Percentiles rank a stretch among this genome's conserved stretches.
Conservation (phyloP, 2,329 filamentous ascomycete genomes). For the Didymella pinodella region DNA sequence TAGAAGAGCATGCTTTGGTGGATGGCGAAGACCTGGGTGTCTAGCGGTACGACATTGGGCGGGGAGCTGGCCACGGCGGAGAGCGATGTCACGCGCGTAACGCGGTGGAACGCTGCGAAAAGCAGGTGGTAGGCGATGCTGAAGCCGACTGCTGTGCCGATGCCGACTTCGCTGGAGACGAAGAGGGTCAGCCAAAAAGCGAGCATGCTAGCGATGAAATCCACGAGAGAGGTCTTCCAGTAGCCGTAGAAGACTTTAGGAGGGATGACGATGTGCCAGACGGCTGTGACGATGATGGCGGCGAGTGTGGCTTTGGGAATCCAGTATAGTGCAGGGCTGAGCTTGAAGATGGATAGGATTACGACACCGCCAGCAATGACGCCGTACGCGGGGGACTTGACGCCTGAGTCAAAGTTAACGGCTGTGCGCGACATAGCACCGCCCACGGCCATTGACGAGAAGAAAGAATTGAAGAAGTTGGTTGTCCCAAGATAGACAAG, state of each 20-base stretch:
- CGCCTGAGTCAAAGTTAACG: slow-evolving; percentile 70
- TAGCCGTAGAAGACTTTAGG: slow-evolving; percentile 68
- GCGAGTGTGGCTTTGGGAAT: slow-evolving; percentile 72
- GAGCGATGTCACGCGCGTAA: slow-evolving; percentile 36
- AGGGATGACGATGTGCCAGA: slow-evolving; percentile 67
- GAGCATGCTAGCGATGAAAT: slow-evolving; percentile 70
- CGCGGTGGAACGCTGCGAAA: slow-evolving; percentile 63
- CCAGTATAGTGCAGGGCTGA: slow-evolving; percentile 69
- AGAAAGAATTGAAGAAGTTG: slow-evolving; percentile 71
- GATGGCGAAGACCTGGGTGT: slow-evolving; percentile 65
- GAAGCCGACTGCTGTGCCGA: slow-evolving; percentile 64
- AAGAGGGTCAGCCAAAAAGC: slow-evolving; percentile 71
- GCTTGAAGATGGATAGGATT: slow-evolving; percentile 67
- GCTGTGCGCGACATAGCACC: slow-evolving; percentile 73
- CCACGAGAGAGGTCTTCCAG: slow-evolving; percentile 70
- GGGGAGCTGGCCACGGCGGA: slow-evolving; percentile 20
- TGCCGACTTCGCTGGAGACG: slow-evolving; percentile 66
- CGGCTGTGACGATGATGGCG: slow-evolving; percentile 72
- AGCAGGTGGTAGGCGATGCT: slow-evolving; percentile 62
- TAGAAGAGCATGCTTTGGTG: slow-evolving; percentile 67
- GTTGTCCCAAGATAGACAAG: slow-evolving; percentile 69
- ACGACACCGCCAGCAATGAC: slow-evolving; percentile 68
- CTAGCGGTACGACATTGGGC: slow-evolving; percentile 48
- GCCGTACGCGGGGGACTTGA: slow-evolving; percentile 68
- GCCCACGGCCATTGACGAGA: slow-evolving; percentile 70